A percentile compares a stretch with the other conserved stretches of the same genome.
phyloP scores from a whole-genome alignment of 2,329 filamentous ascomycete genomes.

The Alternaria consortialis region DNA sequence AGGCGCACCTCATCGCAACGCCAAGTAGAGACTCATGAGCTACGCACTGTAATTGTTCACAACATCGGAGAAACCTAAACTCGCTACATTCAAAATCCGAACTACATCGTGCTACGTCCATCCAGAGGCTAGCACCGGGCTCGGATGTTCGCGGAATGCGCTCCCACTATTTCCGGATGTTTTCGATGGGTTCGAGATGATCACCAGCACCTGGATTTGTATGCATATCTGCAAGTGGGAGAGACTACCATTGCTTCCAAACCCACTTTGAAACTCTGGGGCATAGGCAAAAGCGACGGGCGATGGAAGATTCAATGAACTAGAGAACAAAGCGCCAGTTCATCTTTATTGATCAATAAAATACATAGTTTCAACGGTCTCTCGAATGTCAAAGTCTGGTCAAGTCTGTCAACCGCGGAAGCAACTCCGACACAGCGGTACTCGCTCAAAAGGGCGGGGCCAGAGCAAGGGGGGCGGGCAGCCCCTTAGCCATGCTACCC shows the following conservation, averaged over 20 bases:
- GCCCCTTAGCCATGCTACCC: neutral
- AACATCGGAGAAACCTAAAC: neutral
- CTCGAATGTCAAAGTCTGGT: neutral
- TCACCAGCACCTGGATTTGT: neutral
- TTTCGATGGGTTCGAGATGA: neutral
- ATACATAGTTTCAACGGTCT: neutral
- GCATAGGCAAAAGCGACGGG: neutral
- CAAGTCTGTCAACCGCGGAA: neutral
- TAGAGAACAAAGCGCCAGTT: neutral
- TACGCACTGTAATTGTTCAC: neutral
- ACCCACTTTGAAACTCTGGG: neutral
- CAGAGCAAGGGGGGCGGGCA: neutral
- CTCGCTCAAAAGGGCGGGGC: neutral
- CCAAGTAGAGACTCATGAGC: neutral
- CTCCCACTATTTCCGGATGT: neutral
- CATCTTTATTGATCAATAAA: neutral
- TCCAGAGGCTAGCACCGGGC: neutral
- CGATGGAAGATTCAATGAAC: neutral
- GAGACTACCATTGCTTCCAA: neutral
- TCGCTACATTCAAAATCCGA: neutral
- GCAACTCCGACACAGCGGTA: neutral
- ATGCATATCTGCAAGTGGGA: neutral
- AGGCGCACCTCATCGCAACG: neutral
- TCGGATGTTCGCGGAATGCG: neutral
- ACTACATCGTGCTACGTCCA: neutral